Base-by-base conservation (phyloP, 768 basidiomycete species). In the Candolleomyces aberdarensis region DNA sequence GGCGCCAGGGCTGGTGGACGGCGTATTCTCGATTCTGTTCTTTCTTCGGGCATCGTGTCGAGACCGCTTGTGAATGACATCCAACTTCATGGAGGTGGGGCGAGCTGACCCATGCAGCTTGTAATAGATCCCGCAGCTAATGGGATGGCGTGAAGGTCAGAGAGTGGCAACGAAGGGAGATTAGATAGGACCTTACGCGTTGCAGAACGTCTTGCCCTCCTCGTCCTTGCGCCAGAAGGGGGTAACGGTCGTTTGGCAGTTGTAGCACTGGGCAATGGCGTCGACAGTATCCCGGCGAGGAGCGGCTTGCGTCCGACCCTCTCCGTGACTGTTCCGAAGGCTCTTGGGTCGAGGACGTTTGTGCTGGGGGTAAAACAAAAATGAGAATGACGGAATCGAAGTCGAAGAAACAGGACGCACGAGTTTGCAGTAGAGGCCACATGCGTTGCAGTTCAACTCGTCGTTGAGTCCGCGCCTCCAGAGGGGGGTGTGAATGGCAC, bases 211-310 rank as follows among this genome's bases (percentile, higher is more conserved):
- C 78, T 91, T 91, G 58, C 92, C 92, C 74, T 93, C 92, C 66
- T 93, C 91, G 66, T 94, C 92, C 74, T 94, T 94, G 63, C 92
- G 83, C 92, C 92, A 94, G 44, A 94, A 82, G 11, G 92, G 92
- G 5, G 92, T 93, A 14, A 91, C 90, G 3, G 90, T 93, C 20
- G 92, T 94, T 68, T 92, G 89, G 76, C 92, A 94, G 69, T 93
- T 94, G 75, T 87, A 92, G 76, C 92, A 94, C 78, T 92, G 91
- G 3, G 91, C 92, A 71, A 86, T 86, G 66, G 89, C 83, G 72
- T 92, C 91, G 63, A 86, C 82, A 56, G 86, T 78, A 70, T 90
- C 90, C 67, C 83, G 84, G 64, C 88, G 85, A 57, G 85, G 86
- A 41, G 82, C 79, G 41, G 75, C 78, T 70, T 87, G 86, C 26